phyloP scores from a whole-genome alignment of 345 rosid genomes.

The Eucalyptus brandiana region DNA sequence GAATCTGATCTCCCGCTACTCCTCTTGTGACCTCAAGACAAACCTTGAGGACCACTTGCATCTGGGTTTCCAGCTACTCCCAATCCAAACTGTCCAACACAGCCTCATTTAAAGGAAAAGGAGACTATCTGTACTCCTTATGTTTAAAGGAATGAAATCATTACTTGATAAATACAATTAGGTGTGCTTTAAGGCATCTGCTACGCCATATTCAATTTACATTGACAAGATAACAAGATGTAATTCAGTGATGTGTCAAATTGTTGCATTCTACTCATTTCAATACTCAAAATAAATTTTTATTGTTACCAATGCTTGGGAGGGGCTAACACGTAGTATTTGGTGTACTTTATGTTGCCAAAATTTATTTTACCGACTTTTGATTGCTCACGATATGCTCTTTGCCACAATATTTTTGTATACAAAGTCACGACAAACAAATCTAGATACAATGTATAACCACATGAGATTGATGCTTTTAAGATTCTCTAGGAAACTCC shows the following conservation, averaged over 20 bases:
- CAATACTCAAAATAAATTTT: neutral
- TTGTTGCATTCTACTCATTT: neutral
- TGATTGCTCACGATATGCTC: neutral
- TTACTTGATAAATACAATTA: neutral
- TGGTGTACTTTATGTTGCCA: neutral
- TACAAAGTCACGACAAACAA: neutral
- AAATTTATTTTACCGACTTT: neutral
- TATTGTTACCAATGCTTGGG: neutral
- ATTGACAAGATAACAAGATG: neutral
- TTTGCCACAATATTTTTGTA: neutral
- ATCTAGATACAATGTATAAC: neutral
- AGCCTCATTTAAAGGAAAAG: neutral
- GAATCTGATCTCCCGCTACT: neutral
- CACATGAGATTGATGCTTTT: neutral
- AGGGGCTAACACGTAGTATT: fast-evolving
- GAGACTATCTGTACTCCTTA: neutral
- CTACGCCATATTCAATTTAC: neutral
- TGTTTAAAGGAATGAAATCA: neutral
- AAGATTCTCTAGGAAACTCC: neutral
- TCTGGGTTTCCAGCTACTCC: neutral
- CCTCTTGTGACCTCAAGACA: neutral
- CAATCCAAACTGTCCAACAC: neutral
- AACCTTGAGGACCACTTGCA: neutral
- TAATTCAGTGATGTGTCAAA: neutral
- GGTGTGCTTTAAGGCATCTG: neutral